Conservation (phyloP, 768 basidiomycete genomes). For the Trametes punicea region DNA sequence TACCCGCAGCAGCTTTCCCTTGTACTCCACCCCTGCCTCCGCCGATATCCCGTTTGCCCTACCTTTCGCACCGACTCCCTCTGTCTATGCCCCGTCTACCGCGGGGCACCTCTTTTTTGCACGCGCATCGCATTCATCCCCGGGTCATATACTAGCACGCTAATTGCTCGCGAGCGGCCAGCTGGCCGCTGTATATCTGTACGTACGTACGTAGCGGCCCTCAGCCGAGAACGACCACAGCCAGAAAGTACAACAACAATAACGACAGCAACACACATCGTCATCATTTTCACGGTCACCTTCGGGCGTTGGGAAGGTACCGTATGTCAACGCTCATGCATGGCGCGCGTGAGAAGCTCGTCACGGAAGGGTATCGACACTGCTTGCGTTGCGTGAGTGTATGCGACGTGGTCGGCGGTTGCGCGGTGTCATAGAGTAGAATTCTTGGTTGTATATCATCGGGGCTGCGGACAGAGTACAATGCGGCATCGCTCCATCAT, state of each 20-base stretch:
- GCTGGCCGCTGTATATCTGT: slow-evolving; percentile 20
- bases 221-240: neutral
- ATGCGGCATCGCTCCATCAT: slow-evolving; percentile 12
- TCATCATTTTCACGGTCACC: neutral
- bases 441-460: slow-evolving; percentile 17
- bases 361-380: neutral
- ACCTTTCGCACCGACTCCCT: neutral
- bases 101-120: neutral
- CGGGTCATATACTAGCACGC: slow-evolving; percentile 12
- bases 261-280: no score
- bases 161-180: slow-evolving; percentile 17
- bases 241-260: no score
- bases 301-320: no score
- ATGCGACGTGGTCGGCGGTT: neutral
- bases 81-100: neutral
- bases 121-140: neutral
- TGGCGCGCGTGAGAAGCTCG: neutral
- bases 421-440: neutral
- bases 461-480: slow-evolving; percentile 20
- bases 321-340: no score
- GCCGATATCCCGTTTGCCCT: neutral
- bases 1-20: slow-evolving; percentile 6
- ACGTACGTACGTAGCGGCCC: slow-evolving; percentile 16
- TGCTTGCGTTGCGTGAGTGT: no score
- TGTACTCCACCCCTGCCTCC: neutral